Evolutionary conservation across 2,329 filamentous ascomycete species (phyloP), one percentile per base, ranked within the genome.

Genomic region (Pseudogymnoascus sp.): DNA sequence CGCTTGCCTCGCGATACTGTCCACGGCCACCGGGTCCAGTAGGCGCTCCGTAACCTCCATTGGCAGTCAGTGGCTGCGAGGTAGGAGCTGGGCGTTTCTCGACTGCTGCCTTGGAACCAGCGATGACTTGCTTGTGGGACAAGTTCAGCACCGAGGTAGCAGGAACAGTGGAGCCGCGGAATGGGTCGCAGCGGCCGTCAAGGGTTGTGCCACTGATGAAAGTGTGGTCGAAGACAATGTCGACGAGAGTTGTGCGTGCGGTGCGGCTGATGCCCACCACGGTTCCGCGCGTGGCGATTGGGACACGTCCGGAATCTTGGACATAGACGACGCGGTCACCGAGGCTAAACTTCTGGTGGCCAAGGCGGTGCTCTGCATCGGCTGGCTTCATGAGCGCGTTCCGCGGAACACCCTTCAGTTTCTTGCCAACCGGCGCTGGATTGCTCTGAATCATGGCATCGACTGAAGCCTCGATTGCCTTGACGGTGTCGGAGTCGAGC

Each of bases 171-270:
- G 94, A 92, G 60, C 94, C 94, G 36, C 93, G 86, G 85, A 99
- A 99, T 37, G 90, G 87, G 27, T 92, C 91, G 72, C 93, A 96
- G 63, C 94, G 87, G 62, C 92, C 92, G 63, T 90, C 89, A 13
- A 99, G 82, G 0, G 90, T 94, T 1, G 92, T 97, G 65, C 94
- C 94, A 71, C 92, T 96, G 92, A 99, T 97, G 75, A 99, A 99
- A 0, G 91, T 89, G 10, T 85, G 84, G 73, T 99, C 95, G 75
- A 96, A 99, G 6, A 99, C 87, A 62, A 97, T 84, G 72, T 99
- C 94, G 37, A 99, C 80, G 63, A 97, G 81, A 55, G 90, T 84
- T 27, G 87, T 88, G 62, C 90, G 89, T 18, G 92, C 82, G 31
- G 92, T 97, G 62, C 90, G 88, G 64, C 92, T 97, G 72, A 97